Evolutionary conservation across 441 rosid species (phyloP).

Genomic region (Arabidopsis hybrid): DNA sequence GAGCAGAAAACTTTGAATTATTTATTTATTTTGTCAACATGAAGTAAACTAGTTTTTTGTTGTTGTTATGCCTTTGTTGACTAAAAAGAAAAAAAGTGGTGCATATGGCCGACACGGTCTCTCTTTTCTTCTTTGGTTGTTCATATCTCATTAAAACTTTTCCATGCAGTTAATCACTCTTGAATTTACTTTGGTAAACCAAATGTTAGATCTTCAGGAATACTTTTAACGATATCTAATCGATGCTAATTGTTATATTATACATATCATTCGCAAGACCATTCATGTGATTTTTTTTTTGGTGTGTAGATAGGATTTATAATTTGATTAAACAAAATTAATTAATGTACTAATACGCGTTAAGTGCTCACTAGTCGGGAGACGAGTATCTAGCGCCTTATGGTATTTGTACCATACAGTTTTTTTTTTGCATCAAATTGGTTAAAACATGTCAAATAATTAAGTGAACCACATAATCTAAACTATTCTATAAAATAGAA

Average conservation of each 20-base stretch:
- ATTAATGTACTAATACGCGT: background rate
- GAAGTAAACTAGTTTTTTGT: background rate
- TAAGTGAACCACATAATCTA: background rate
- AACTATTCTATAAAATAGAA: background rate
- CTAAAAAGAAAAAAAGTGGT: slow-evolving; percentile 18
- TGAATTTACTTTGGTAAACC: background rate
- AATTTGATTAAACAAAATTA: background rate
- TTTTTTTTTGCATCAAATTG: too few relatives aligned
- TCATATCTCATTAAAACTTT: slow-evolving; percentile 19
- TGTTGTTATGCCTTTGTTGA: slow-evolving; percentile 30
- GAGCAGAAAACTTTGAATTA: slow-evolving; percentile 30
- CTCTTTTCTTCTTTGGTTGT: slow-evolving; percentile 15
- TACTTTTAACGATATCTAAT: slow-evolving; percentile 6
- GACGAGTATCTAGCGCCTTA: background rate
- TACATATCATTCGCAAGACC: background rate
- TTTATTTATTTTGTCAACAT: background rate
- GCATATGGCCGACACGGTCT: slow-evolving; percentile 38
- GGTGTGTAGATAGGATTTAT: background rate
- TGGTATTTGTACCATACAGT: too few relatives aligned
- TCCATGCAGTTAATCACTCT: slow-evolving; percentile 16
- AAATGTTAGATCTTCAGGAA: slow-evolving; percentile 1
- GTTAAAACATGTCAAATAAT: background rate
- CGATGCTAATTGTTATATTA: background rate
- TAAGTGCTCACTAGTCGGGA: too few relatives aligned
- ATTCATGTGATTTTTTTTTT: background rate